Conservation (phyloP, 257 asterid species). For the Petunia secreta region DNA sequence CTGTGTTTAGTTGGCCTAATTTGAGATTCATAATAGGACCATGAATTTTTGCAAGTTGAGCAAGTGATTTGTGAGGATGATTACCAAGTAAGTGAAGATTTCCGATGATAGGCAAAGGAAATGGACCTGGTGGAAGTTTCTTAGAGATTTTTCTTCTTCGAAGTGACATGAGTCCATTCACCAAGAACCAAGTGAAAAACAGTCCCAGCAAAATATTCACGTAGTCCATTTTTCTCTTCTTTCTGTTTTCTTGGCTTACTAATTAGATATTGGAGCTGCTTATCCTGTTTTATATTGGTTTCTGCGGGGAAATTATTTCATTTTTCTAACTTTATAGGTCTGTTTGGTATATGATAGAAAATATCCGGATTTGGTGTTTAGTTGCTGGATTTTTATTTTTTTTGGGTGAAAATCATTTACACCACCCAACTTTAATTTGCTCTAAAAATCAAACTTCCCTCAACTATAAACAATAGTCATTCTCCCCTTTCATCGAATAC, state of each 20-base stretch:
- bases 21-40: constrained; percentile 79
- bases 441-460: too few relatives aligned
- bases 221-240: constrained; percentile 29
- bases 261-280: background rate
- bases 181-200: constrained; percentile 40
- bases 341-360: too few relatives aligned
- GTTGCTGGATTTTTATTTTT: too few relatives aligned
- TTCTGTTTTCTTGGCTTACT: background rate
- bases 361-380: too few relatives aligned
- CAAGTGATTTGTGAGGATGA: constrained; percentile 68
- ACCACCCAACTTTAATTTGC: too few relatives aligned
- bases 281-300: background rate
- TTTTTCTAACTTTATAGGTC: too few relatives aligned
- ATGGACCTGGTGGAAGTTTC: constrained; percentile 39
- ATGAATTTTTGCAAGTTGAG: constrained; percentile 54
- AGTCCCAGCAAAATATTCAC: constrained; percentile 43
- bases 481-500: too few relatives aligned
- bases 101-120: constrained; percentile 73
- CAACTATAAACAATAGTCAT: too few relatives aligned
- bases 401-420: too few relatives aligned
- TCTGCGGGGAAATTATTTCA: background rate
- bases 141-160: constrained; percentile 6
- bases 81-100: constrained; percentile 75
- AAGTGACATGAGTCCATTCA: constrained; percentile 15
- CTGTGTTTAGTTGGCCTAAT: constrained; percentile 57